A percentile compares a stretch with the other conserved stretches of the same genome.
These are phyloP conservation scores for Lophiostoma macrostomum DNA, from an alignment of 495 filamentous ascomycete genomes.

Conservation along the genomic window DNA sequence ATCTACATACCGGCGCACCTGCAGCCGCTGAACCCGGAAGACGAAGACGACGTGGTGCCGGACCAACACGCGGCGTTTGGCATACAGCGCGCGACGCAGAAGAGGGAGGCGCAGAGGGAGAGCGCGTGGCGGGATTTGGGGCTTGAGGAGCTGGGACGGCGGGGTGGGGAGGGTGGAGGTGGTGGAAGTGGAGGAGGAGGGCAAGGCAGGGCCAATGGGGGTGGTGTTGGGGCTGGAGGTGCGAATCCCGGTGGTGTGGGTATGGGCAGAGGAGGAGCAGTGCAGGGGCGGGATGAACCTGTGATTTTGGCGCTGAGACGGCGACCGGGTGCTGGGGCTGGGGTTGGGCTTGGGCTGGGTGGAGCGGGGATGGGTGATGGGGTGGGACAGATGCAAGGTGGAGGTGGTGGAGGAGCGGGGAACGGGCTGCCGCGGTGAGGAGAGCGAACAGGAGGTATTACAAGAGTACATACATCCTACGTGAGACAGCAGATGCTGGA, in stretches of 20 bases:
- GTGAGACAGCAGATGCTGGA: too few species aligned
- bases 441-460: too few species aligned
- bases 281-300: too few species aligned
- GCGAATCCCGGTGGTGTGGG: not conserved
- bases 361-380: too few species aligned
- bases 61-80: constrained; percentile 98
- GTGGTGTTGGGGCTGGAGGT: not conserved
- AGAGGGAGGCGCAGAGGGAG: constrained; percentile 57
- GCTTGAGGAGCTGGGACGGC: constrained; percentile 64
- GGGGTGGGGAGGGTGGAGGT: constrained; percentile 16
- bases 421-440: too few species aligned
- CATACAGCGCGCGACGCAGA: constrained; percentile 79
- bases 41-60: constrained; percentile 94
- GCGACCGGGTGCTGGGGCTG: too few species aligned
- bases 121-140: constrained; percentile 85
- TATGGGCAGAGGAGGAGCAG: too few species aligned
- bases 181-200: constrained; percentile 1
- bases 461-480: too few species aligned
- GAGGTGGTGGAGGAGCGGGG: too few species aligned
- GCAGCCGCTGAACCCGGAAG: constrained; percentile 92
- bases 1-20: constrained; percentile 87
- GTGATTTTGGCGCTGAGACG: too few species aligned
- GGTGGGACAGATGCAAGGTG: not conserved
- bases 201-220: not conserved
- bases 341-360: too few species aligned